Conservation (phyloP, 768 basidiomycete genomes). For the Termitomyces sp. region DNA sequence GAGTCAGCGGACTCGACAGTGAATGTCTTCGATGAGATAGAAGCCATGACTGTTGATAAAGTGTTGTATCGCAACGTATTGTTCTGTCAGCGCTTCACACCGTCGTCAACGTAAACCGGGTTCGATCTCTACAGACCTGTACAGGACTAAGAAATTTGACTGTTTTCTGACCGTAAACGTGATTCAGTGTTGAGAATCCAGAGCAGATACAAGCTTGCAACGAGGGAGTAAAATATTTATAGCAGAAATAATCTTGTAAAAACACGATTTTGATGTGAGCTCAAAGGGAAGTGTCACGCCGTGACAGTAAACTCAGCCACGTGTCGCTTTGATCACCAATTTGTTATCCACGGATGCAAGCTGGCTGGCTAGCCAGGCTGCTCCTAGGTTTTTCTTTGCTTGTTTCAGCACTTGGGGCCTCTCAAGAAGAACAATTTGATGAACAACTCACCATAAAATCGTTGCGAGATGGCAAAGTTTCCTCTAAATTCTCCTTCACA, state of each 20-base stretch:
- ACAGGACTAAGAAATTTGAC: not conserved
- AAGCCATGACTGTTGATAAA: slow-evolving; percentile 11
- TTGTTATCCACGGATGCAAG: slow-evolving; percentile 11
- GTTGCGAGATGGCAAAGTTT: slow-evolving; percentile 78
- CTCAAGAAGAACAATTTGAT: slow-evolving; percentile 38
- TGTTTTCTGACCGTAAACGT: too few species aligned
- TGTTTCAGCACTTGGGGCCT: not conserved
- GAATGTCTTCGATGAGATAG: slow-evolving; percentile 32
- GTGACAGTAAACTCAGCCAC: slow-evolving; percentile 1
- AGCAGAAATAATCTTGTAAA: not conserved
- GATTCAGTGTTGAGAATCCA: not conserved
- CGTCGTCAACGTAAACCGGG: not conserved
- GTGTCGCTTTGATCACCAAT: not conserved
- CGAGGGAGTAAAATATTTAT: not conserved
- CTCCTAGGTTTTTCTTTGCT: slow-evolving; percentile 11
- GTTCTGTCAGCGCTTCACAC: not conserved
- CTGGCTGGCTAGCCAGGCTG: slow-evolving; percentile 13
- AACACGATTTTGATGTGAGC: too few species aligned
- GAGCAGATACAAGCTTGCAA: not conserved
- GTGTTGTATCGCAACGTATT: not conserved
- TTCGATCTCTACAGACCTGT: not conserved
- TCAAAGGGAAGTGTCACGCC: not conserved
- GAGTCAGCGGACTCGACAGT: slow-evolving; percentile 30
- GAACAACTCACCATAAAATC: slow-evolving; percentile 42
- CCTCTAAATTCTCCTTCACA: slow-evolving; percentile 75